Base-by-base conservation (phyloP, 768 basidiomycete genomes). In the Mycena polygramma region DNA sequence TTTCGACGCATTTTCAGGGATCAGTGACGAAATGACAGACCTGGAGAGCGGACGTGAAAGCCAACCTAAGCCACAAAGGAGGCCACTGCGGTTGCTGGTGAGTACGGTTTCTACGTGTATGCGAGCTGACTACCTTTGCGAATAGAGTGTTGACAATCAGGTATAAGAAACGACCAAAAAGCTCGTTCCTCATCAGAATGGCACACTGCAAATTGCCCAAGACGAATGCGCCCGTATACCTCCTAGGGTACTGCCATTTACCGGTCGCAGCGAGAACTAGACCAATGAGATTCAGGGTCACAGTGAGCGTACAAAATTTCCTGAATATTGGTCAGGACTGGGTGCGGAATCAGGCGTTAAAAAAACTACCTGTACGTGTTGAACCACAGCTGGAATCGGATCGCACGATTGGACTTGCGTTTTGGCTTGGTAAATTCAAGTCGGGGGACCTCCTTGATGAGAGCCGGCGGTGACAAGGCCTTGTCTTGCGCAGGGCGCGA, bases 151-250 rank as follows among this genome's bases (percentile, higher is more conserved):
- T 95, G 70, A 93, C 88, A 24, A 90, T 74, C 54, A 90, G 79
- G 77, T 94, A 95, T 17, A 95, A 76, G 43, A 89, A 79, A n/a
- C 94, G 91, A 13, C 93, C 92, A 71, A 95, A 95, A 2, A 94
- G 82, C 73, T 95, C 94, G 74, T 95, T 95, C 24, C 94, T 86
- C 84, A 93, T 88, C 24, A 95, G 84, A 65, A 95, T 89, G 7
- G 93, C 89, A 30, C 88, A 80, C 73, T 90, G 87, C 57, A 95
- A 79, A 73, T 95, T 95, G 0, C 92, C 94, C 2, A 94, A 82
- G 11, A 92, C 91, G 66, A 94, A 85, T 14, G 92, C 92, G 73
- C 92, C 90, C 20, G 90, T 87, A 74, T 91, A 92, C 64, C 82
- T 79, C 20, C 83, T 80, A 6, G 92, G 88, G 75, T 95, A 95